Percentiles rank a stretch among this genome's conserved stretches.
Evolutionary conservation across 176 grass and related monocot species (phyloP).

Genomic region (Phragmites australis): DNA sequence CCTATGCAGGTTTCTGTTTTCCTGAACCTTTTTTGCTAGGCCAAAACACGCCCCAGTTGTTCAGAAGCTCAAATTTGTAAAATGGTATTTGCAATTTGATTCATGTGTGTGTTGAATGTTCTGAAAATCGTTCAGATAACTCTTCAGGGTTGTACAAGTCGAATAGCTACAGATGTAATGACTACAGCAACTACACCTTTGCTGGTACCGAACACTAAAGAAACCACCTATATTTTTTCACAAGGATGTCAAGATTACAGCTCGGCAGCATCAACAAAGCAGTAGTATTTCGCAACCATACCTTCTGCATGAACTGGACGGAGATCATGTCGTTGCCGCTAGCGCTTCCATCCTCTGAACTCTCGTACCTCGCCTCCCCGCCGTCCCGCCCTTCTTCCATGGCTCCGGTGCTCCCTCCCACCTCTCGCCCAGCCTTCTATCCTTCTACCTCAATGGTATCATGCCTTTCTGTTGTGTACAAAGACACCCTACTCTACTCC

Average conservation of each 20-base stretch:
- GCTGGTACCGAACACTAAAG: background rate
- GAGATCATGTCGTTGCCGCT: conserved; percentile 29
- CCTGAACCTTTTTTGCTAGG: no score
- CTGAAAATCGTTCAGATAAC: background rate
- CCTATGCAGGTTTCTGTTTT: no score
- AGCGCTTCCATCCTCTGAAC: conserved; percentile 4
- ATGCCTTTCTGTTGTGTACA: background rate
- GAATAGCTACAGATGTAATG: background rate
- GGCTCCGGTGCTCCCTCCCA: background rate
- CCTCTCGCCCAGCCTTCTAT: conserved; percentile 3
- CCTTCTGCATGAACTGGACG: conserved; percentile 56
- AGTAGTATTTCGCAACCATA: background rate
- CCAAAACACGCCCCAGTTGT: no score
- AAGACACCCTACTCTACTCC: background rate
- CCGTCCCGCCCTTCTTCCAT: conserved; percentile 46
- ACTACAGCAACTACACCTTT: background rate
- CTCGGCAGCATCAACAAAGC: background rate
- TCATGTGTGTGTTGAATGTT: background rate
- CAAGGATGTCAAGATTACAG: no score
- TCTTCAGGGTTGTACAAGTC: background rate
- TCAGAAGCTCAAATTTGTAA: background rate
- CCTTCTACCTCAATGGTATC: background rate
- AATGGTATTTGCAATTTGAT: background rate
- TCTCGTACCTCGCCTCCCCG: background rate
- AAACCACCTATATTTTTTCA: no score